phyloP scores from a whole-genome alignment of 2,329 filamentous ascomycete species.

The Aspergillus piperis region DNA sequence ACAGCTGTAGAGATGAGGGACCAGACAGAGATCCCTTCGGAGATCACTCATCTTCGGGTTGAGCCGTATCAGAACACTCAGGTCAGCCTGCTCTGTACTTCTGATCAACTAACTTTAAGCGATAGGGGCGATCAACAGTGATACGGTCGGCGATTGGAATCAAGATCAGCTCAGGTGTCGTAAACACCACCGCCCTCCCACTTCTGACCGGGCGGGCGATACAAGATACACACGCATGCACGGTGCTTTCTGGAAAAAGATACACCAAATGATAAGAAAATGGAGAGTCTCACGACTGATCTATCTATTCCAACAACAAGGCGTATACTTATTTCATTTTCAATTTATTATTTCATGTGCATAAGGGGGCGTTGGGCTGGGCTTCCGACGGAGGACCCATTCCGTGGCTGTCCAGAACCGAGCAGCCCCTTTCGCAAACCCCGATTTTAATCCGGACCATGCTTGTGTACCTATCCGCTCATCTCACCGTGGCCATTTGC shows the following conservation, averaged over 20 bases:
- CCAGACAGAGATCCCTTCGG: neutral
- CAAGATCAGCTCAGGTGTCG: neutral
- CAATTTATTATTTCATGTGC: neutral
- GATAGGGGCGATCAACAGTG: neutral
- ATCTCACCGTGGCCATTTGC: neutral
- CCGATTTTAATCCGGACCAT: slow-evolving; percentile 2
- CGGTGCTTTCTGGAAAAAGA: neutral
- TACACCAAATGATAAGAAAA: neutral
- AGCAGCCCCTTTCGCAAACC: neutral
- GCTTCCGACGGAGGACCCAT: slow-evolving; percentile 1
- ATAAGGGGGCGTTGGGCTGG: neutral
- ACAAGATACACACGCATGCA: neutral
- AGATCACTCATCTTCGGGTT: neutral
- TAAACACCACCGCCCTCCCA: neutral
- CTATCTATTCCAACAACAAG: neutral
- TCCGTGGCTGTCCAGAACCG: neutral
- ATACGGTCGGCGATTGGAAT: neutral
- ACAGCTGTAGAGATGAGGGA: neutral
- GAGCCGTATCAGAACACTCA: slow-evolving; percentile 1
- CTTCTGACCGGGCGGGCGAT: neutral
- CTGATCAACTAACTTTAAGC: neutral
- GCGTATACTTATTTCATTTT: neutral
- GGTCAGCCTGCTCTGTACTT: neutral
- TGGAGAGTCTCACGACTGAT: neutral
- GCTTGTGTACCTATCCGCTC: slow-evolving; percentile 2